Base-by-base conservation (phyloP, 78 protist genomes). In the Planoprotostelium fungivorum region DNA sequence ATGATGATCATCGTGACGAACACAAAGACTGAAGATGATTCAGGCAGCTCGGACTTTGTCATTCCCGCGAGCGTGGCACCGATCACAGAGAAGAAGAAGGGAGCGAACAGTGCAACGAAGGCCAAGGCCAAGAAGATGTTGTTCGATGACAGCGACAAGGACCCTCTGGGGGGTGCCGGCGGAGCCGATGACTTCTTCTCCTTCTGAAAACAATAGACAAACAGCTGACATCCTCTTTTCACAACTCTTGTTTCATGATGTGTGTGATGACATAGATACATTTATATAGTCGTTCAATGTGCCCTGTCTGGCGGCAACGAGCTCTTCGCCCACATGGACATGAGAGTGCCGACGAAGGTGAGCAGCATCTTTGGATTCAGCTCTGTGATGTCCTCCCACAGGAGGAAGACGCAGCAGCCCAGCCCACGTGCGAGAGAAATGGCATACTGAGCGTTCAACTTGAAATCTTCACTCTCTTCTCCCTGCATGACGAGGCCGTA, bases 341-440 rank as follows among this genome's bases (percentile, higher is more conserved):
- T 88, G 88, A 93, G 36, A 0, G 95, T 36, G 23, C 90, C 95
- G 84, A 94, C 0, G 89, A 93, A 37, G 89, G 96, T 93, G 38
- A 94, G 83, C 29, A 96, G 37, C 96, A 95, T 88, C 94, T 97
- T 97, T 39, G 91, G 92, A 38, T 94, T 95, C 38, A 94, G 96
- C 88, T 97, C 98, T 31, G 93, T 95, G 25, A 97, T 34, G 90
- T 97, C 98, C 86, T 97, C 98, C 86, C 96, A 95, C 38, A 95
- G 93, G 36, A 93, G 38, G 95, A 95, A 97, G 86, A 97, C 86
- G 83, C 89, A 88, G 34, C 97, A 97, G 34, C 97, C 96, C 31
- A 96, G 83, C 90, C 95, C 95, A 34, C 98, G 88, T n/a, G 97
- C 95, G 39, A 89, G 38, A 34, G 63, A n/a, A 1, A 89, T 89